phyloP scores from a whole-genome alignment of 257 asterid species.

The Solanum medicagineum region DNA sequence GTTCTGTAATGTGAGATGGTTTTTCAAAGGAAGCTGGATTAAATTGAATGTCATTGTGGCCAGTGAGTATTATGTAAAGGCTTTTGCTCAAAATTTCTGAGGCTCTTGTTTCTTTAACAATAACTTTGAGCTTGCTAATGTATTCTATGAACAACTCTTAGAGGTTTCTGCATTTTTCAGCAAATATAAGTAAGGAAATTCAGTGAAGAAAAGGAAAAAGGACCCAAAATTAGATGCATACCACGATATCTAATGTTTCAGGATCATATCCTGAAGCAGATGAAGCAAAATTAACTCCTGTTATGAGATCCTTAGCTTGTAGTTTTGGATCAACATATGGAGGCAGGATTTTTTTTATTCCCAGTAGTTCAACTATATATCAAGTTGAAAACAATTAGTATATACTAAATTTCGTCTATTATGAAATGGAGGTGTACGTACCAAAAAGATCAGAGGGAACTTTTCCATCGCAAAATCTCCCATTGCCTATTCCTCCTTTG shows the following conservation, averaged over 20 bases:
- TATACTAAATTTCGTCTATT: no score
- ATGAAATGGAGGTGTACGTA: no score
- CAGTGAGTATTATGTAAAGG: constrained; percentile 4
- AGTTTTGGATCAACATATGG: constrained; percentile 43
- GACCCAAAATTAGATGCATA: neutral
- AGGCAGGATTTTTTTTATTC: constrained; percentile 32
- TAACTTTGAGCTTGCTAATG: neutral
- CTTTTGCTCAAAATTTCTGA: neutral
- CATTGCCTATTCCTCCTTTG: no score
- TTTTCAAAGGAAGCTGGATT: neutral
- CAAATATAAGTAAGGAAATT: neutral
- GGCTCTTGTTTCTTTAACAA: constrained; percentile 12
- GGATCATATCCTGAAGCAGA: constrained; percentile 58
- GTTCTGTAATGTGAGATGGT: neutral
- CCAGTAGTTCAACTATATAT: constrained; percentile 35
- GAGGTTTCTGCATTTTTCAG: neutral
- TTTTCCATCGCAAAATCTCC: constrained; percentile 22
- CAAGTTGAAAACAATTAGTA: no score
- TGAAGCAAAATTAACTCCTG: constrained; percentile 58
- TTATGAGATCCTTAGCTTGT: constrained; percentile 38
- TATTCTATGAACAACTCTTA: constrained; percentile 13
- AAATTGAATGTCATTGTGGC: constrained; percentile 5
- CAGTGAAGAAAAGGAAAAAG: neutral
- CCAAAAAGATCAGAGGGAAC: constrained; percentile 5
- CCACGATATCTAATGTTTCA: constrained; percentile 26